These are phyloP conservation scores for Symbiodinium pilosum DNA, from an alignment of 73 alveolate genomes.

Conservation along the genomic window DNA sequence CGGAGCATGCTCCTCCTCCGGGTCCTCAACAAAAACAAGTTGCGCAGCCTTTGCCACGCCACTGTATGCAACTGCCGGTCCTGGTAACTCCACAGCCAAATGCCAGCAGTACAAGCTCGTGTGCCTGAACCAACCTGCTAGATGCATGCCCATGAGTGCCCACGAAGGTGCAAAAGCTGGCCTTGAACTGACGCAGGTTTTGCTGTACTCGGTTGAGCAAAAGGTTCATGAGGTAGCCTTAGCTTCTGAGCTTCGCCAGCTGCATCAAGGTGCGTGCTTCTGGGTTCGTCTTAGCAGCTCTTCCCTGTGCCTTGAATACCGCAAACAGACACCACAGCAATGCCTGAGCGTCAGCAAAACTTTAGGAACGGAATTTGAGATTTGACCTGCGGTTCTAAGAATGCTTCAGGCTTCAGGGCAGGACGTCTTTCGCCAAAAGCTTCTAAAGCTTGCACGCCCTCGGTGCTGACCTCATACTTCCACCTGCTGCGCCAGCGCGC, in stretches of 20 bases:
- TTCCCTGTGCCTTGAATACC: slow-evolving; percentile 49
- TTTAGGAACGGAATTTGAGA: no score
- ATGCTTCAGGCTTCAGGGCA: no score
- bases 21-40: slow-evolving; percentile 17
- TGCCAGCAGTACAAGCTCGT: slow-evolving; percentile 39
- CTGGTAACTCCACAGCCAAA: slow-evolving; percentile 77
- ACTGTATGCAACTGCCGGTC: background rate
- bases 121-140: slow-evolving; percentile 21
- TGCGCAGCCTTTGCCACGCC: background rate
- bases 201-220: slow-evolving; percentile 36
- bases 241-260: background rate
- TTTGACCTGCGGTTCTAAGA: no score
- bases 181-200: slow-evolving; percentile 21
- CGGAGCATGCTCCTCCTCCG: slow-evolving; percentile 82
- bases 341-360: slow-evolving; percentile 20
- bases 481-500: background rate
- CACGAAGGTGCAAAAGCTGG: background rate
- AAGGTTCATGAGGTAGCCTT: slow-evolving; percentile 57
- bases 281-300: background rate
- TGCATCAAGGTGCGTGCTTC: background rate
- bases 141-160: no score
- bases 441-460: slow-evolving; percentile 46
- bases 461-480: slow-evolving; percentile 54
- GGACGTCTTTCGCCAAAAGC: background rate
- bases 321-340: slow-evolving; percentile 75